phyloP scores from a whole-genome alignment of 78 protist species.

The Dictyostelium firmibasis region DNA sequence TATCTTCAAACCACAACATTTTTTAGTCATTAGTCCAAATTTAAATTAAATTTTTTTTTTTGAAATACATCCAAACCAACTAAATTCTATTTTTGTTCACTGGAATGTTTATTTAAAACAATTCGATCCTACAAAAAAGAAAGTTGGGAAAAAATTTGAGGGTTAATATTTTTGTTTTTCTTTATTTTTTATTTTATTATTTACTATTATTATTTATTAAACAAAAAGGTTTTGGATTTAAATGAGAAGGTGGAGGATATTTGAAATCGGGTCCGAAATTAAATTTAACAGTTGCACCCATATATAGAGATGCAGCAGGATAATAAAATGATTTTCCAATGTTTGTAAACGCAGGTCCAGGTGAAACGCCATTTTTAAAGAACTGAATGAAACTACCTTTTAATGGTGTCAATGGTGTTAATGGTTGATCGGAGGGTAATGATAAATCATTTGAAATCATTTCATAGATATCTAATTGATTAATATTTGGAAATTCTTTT shows the following conservation, averaged over 20 bases:
- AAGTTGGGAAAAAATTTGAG: no score
- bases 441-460: conserved; percentile 8
- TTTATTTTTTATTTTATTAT: neutral
- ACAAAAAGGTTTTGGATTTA: conserved; percentile 14
- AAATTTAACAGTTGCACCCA: conserved; percentile 62
- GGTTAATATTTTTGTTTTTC: no score
- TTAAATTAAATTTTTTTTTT: no score
- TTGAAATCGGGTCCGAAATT: conserved; percentile 80
- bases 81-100: no score
- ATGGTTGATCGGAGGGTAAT: neutral
- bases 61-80: no score
- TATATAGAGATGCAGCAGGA: conserved; percentile 69
- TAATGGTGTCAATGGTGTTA: neutral
- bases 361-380: conserved; percentile 71
- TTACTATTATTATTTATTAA: neutral
- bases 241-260: conserved; percentile 40
- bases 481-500: neutral
- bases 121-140: no score
- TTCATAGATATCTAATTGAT: conserved; percentile 38
- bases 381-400: conserved; percentile 45
- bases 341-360: conserved; percentile 55
- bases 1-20: no score
- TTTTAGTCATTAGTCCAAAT: no score
- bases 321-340: conserved; percentile 51
- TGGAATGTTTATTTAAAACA: no score